Conservation (phyloP, 129 eudicot genomes). For the Flaveria ramosissima region DNA sequence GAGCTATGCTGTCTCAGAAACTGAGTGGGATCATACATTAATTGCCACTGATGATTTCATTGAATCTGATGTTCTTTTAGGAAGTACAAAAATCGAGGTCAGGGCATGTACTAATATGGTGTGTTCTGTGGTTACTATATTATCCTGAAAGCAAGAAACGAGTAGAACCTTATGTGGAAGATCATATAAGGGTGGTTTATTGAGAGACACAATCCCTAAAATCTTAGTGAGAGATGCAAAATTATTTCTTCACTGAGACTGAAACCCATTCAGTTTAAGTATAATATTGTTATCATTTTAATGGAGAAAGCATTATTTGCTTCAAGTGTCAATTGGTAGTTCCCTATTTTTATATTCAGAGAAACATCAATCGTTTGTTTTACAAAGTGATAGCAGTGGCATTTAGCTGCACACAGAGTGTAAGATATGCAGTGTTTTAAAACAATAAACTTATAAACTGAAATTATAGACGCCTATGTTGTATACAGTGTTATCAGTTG, state of each 20-base stretch:
- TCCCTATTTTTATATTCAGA: background rate
- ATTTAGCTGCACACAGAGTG: background rate
- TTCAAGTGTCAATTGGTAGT: background rate
- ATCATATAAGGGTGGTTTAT: background rate
- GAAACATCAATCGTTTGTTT: background rate
- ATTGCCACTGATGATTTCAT: slow-evolving; percentile 54
- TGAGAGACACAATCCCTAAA: background rate
- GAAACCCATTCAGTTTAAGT: background rate
- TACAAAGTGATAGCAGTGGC: background rate
- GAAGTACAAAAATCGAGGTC: slow-evolving; percentile 53
- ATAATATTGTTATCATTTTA: background rate
- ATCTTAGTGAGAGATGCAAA: background rate
- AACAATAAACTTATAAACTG: background rate
- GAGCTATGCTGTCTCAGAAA: slow-evolving; percentile 51
- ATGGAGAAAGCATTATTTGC: background rate
- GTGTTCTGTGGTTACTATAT: slow-evolving; percentile 10
- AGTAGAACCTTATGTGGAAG: background rate
- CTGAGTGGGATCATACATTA: slow-evolving; percentile 58
- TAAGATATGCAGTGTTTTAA: background rate
- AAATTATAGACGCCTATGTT: background rate
- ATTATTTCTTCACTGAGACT: slow-evolving; percentile 3
- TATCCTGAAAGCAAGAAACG: background rate
- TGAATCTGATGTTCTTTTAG: slow-evolving; percentile 49
- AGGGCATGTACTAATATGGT: slow-evolving; percentile 23
- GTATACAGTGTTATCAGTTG: background rate